Evolutionary conservation across 371 early-diverging fungal species (phyloP).

Genomic region (Mucor velutinosus): DNA sequence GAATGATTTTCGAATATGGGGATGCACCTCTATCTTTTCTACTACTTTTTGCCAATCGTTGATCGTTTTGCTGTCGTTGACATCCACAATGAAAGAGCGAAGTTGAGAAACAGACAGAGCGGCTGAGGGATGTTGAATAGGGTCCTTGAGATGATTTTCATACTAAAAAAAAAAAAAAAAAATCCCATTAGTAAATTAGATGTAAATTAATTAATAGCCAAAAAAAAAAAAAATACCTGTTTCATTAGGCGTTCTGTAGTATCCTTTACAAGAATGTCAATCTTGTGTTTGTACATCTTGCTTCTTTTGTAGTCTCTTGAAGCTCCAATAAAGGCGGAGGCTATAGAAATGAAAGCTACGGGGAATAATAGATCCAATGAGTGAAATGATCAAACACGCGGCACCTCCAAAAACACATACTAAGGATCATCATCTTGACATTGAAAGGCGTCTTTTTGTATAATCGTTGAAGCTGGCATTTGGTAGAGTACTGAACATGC

Average conservation of each 20-base stretch:
- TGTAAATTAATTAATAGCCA: neutral
- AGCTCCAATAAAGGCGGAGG: conserved; percentile 3
- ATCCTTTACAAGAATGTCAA: conserved; percentile 4
- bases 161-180: conserved; percentile 1
- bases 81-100: conserved; percentile 9
- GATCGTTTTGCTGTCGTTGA: conserved; percentile 12
- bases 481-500: neutral
- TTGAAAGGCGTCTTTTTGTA: conserved; percentile 2
- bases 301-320: conserved; percentile 11
- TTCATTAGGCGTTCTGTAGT: conserved; percentile 3
- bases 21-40: conserved; percentile 8
- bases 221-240: conserved; percentile 8
- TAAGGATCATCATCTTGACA: conserved; percentile 7
- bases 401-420: neutral
- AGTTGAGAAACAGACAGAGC: conserved; percentile 10
- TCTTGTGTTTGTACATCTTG: conserved; percentile 8
- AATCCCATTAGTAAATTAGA: neutral
- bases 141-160: conserved; percentile 14
- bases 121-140: conserved; percentile 1
- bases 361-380: neutral
- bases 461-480: conserved; percentile 2
- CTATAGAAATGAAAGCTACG: conserved; percentile 1
- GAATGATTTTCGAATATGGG: conserved; percentile 15
- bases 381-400: neutral
- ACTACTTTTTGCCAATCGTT: conserved; percentile 21